Evolutionary conservation across 1,139 yeast genomes (phyloP), one percentile per base, ranked within the genome.

Genomic region (Chernovozyma aurita): DNA sequence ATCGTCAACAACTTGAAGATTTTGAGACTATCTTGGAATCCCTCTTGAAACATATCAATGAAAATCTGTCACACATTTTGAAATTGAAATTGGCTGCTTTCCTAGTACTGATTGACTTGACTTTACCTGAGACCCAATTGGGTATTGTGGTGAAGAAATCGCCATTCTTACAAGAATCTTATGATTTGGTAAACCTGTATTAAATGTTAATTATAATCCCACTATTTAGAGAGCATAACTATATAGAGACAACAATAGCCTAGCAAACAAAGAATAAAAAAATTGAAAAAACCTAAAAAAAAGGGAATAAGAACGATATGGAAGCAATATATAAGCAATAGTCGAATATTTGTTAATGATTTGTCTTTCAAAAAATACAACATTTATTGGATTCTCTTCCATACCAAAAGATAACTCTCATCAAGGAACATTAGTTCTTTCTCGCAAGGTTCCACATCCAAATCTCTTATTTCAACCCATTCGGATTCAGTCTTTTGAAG

Each of bases 401-500:
- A 84, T 14, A 84, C 59, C 53, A 83, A 90, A 29, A 85, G 59
- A 54, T 76, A 78, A 32, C 77, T 73, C 44, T 82, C 86, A 31
- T 72, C 70, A 27, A 85, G 54, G 47, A 83, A 80, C 36, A 85
- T 49, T 35, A 84, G 61, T 44, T 82, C 88, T 33, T 66, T 63
- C 30, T 79, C 78, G 28, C 73, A 68, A 13, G 54, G 53, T 28
- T 60, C 65, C 1, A 77, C 70, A 12, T 59, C 54, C 33, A 76
- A 58, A 46, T 83, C 80, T 32, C 71, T 67, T 11, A 85, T 65
- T 40, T 74, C 77, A 3, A 70, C 46, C 94, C 95, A 85, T 20
- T 60, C 56, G 18, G 61, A 56, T 4, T 64, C 50, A 3, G 60
- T 51, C 24, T 61, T 55, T 8, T 63, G 53, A 18, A 82, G 39